Evolutionary conservation across 768 basidiomycete species (phyloP).

Genomic region (Lactarius vividus): DNA sequence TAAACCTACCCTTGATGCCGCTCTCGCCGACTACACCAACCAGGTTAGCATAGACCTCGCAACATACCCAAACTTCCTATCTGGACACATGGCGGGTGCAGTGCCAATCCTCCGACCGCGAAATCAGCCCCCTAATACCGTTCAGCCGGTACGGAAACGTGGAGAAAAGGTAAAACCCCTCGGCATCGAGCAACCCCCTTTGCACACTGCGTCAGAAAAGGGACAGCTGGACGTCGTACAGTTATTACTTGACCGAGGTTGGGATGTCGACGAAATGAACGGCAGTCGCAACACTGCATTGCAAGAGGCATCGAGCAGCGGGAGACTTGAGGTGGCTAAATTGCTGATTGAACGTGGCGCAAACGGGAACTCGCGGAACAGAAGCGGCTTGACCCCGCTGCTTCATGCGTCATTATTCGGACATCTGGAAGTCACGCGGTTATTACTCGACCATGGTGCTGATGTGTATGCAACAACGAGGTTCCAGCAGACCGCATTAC

Average conservation of each 20-base stretch:
- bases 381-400: not conserved
- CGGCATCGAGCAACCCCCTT: too few relatives aligned
- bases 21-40: too few relatives aligned
- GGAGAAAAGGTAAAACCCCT: too few relatives aligned
- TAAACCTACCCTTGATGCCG: not conserved
- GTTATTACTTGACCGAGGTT: too few relatives aligned
- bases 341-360: not conserved
- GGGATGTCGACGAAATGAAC: not conserved
- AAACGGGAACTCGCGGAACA: not conserved
- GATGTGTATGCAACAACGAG: not conserved
- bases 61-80: too few relatives aligned
- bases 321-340: not conserved
- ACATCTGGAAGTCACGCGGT: not conserved
- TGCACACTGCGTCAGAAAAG: too few relatives aligned
- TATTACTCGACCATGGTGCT: slow-evolving; percentile 1
- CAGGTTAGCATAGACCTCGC: too few relatives aligned
- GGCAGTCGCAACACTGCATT: slow-evolving; percentile 37
- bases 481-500: not conserved
- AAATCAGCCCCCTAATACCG: too few relatives aligned
- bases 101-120: too few relatives aligned
- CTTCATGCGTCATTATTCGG: not conserved
- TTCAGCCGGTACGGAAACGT: too few relatives aligned
- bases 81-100: too few relatives aligned
- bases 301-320: rapidly evolving
- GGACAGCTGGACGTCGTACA: too few relatives aligned